Conservation (phyloP, 768 basidiomycete genomes). For the Trametes elegans region DNA sequence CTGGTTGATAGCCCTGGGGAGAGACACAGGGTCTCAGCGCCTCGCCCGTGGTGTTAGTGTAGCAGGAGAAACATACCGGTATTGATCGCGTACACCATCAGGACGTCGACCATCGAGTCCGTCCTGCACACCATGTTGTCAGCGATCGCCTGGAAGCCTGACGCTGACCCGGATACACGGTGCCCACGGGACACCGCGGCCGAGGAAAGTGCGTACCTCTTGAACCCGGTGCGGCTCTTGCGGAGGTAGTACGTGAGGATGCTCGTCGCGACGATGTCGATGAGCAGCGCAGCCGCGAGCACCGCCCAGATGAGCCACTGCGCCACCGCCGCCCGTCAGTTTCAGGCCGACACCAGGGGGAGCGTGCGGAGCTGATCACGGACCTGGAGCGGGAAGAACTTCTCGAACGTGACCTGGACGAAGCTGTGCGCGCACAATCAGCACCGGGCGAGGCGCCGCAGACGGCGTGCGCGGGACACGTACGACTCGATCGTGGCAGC, state of each 20-base stretch:
- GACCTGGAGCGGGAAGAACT: background rate
- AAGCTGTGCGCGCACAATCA: background rate
- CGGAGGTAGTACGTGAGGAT: constrained; percentile 6
- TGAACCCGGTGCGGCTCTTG: constrained; percentile 5
- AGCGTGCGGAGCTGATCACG: background rate
- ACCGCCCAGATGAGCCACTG: constrained; percentile 7
- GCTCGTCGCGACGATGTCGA: constrained; percentile 1
- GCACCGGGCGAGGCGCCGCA: background rate
- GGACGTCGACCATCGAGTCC: constrained; percentile 2
- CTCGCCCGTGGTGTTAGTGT: background rate
- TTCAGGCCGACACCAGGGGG: too few species aligned
- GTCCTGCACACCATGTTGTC: background rate
- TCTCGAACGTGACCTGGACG: background rate
- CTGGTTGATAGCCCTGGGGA: constrained; percentile 5
- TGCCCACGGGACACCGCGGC: too few species aligned
- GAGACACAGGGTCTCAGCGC: background rate
- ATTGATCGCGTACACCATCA: constrained; percentile 2
- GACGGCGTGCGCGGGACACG: background rate
- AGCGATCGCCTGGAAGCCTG: too few species aligned
- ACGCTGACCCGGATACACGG: too few species aligned
- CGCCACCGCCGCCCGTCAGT: background rate
- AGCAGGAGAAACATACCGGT: background rate
- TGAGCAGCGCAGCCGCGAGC: background rate
- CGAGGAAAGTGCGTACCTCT: background rate
- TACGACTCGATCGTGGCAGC: background rate